Base-by-base conservation (phyloP, 2,329 filamentous ascomycete genomes). In the Paecilomyces fulvus region DNA sequence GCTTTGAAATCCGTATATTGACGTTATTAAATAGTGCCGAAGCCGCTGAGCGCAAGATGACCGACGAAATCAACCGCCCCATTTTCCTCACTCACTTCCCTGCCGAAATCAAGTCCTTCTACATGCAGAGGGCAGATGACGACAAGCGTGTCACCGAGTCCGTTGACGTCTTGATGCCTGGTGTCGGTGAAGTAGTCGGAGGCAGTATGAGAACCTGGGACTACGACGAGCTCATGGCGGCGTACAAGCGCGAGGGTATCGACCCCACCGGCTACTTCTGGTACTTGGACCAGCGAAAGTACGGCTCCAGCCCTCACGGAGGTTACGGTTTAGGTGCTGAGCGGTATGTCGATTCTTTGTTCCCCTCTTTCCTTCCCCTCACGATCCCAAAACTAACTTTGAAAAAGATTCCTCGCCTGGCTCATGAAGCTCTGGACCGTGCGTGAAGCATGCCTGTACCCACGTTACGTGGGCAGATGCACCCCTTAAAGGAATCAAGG, bases 1-100 rank as follows among this genome's bases (percentile, higher is more conserved):
- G 8, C 6, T 7, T 20, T 43, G 37, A 43, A 43, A 43, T 7
- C n/a, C n/a, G n/a, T n/a, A 9, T 43, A 17, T 10, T 43, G 7
- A 43, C n/a, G 17, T 43, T 17, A 6, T 43, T 17, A 12, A 43
- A 43, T 17, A 43, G 37, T 67, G 94, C 94, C 63, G 94, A 97
- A 76, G 94, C 94, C 11, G 94, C 94, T 11, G 94, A 99, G 82
- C 88, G 94, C 66, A 84, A 81, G 71, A 99, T 99, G 94, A 97
- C 92, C 1, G 94, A 99, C 73, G 88, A 87, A 65, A 95, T 99
- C 80, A 94, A 95, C 84, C 80, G 84, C 55, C 94, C 94, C 60
- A 96, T 99, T 74, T 90, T 97, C 79, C 82, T 97, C 48, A 97
- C 92, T 2, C 92, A 97, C 77, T 99, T 99, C 84, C 94, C 94